Evolutionary conservation across 2,329 filamentous ascomycete species (phyloP), one percentile per base, ranked within the genome.

Genomic region (Lithohypha guttulata): DNA sequence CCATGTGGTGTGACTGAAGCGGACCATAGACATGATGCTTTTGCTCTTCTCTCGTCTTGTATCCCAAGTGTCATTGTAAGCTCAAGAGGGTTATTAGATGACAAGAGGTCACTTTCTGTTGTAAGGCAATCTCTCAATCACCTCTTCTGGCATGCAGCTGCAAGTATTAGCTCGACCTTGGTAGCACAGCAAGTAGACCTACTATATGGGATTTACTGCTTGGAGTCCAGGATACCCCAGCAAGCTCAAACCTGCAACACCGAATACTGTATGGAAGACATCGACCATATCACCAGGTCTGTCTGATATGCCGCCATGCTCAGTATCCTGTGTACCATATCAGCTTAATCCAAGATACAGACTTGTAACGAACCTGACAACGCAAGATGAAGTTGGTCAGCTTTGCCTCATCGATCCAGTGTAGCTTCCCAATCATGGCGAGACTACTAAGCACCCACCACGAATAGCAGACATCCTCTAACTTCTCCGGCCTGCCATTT

Each of bases 361-460:
- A 11, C 17, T 17, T 9, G 18, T 10, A 17, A 8, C 9, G 41
- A 49, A 75, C 71, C 65, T 98, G 91, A 55, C 84, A 94, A 47
- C 72, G 71, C 42, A 98, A 63, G 39, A 98, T 95, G 61, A 94
- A 98, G 17, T 62, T 60, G 36, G 78, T 72, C 52, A 98, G 71
- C 55, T 84, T 83, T 42, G 79, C 70, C 34, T 78, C 74, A 64
- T 98, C 84, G 56, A 98, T 93, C 91, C 91, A 98, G 59, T 95
- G 84, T 38, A 86, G 71, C 40, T 80, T 79, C 39, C 73, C 78
- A 50, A 98, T 83, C 71, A 96, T 95, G 31, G 82, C 80, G 50
- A 98, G 65, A 58, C 87, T 94, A 56, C 84, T 89, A 55, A 89
- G 66, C 30, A 96, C 91, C 91, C 91, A 98, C 91, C 91, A 98